Evolutionary conservation across 2,329 filamentous ascomycete species (phyloP), one percentile per base, ranked within the genome.

Genomic region (Incumbomyces lentus): DNA sequence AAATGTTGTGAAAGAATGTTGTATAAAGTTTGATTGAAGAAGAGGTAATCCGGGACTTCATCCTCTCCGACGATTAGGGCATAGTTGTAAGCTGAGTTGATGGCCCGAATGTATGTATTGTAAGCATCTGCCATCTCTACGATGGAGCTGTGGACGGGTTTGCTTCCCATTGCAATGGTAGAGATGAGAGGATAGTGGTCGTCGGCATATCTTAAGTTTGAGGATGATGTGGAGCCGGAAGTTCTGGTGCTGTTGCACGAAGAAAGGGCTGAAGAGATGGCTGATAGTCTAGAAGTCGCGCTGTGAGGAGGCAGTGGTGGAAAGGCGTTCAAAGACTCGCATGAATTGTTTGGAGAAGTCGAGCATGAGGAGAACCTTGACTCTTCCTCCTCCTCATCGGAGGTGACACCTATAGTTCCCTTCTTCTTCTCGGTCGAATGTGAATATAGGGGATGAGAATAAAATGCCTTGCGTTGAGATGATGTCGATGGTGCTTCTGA

Each of bases 21-120:
- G 48, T 42, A 55, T 31, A 58, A 38, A 13, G 46, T 46, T 40
- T 52, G 53, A 42, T 53, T 55, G 52, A 55, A 58, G 30, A 50
- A 44, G n/a, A 58, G 49, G 40, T 55, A 58, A 44, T 54, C 54
- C 6, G 33, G 36, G 17, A 52, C 52, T 35, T 53, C 51, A 26
- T 52, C 47, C 49, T 51, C 18, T n/a, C 49, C 37, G 7, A 57
- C 46, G n/a, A 19, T 34, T 6, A 51, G 30, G 6, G 52, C 48
- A 43, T 58, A 52, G 36, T 57, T 58, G 51, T 54, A 55, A 13
- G 48, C 48, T 17, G 54, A 49, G 41, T 58, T 58, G 37, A 57
- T 40, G 19, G 51, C 54, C 19, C 55, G 51, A 35, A 55, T 55
- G 46, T 54, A 48, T 30, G 49, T 53, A 40, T 58, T 58, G 51